Evolutionary conservation across 2,329 filamentous ascomycete genomes (phyloP).

Genomic region (Aspergillus flavus): DNA sequence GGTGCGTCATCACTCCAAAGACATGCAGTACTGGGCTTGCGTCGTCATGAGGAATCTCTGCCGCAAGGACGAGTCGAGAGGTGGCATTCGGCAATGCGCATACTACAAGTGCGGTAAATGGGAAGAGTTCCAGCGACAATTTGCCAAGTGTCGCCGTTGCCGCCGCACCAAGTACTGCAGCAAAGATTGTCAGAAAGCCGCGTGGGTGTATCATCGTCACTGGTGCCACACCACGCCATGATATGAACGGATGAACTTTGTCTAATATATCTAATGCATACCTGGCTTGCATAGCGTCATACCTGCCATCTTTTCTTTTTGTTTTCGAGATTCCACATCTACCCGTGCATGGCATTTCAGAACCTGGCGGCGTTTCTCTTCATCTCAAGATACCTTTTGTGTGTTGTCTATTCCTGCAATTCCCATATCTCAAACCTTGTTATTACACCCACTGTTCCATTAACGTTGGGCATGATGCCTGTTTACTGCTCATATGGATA

Average conservation of each 20-base stretch:
- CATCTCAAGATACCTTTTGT: conserved; percentile 43
- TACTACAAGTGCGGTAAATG: conserved; percentile 98
- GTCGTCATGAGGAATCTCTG: conserved; percentile 99
- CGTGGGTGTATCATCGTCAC: conserved; percentile 96
- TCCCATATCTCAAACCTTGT: conserved; percentile 10
- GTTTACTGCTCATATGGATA: conserved; percentile 21
- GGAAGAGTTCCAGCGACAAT: conserved; percentile 95
- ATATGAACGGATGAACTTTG: conserved; percentile 31
- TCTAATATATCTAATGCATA: conserved; percentile 38
- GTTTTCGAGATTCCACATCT: conserved; percentile 32
- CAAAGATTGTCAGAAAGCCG: conserved; percentile 99
- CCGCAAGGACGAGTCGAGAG: conserved; percentile 92
- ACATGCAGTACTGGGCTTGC: conserved; percentile 99
- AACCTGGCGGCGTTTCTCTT: conserved; percentile 41
- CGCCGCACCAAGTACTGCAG: conserved; percentile 98
- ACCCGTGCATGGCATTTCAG: conserved; percentile 41
- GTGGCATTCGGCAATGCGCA: conserved; percentile 93
- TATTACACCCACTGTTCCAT: conserved; percentile 15
- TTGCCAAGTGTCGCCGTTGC: conserved; percentile 96
- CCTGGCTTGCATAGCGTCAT: conserved; percentile 41
- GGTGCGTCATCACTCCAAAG: conserved; percentile 87
- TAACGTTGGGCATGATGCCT: conserved; percentile 20
- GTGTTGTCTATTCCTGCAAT: conserved; percentile 26
- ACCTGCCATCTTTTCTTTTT: conserved; percentile 30
- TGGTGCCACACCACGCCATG: conserved; percentile 70